A percentile compares a stretch with the other conserved stretches of the same genome.
These are phyloP conservation scores for Suhomyces anneliseae DNA, from an alignment of 1,139 yeast genomes.

Conservation along the genomic window DNA sequence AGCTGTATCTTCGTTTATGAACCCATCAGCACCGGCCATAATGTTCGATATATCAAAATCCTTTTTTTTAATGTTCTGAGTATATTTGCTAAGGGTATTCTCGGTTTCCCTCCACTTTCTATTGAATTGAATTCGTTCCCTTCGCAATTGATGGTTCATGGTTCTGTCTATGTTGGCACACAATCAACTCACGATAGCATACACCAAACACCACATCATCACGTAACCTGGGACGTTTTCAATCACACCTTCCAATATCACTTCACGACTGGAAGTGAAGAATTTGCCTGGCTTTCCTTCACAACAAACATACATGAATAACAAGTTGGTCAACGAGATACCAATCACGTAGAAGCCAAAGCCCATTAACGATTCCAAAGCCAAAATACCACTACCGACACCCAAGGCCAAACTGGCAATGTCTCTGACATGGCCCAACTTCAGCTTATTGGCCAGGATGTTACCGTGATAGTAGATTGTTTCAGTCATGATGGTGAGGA, in stretches of 20 bases:
- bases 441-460: slow-evolving; percentile 37
- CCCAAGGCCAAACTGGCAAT: slow-evolving; percentile 68
- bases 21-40: too few species aligned
- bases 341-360: slow-evolving; percentile 57
- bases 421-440: slow-evolving; percentile 58
- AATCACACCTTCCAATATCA: slow-evolving; percentile 56
- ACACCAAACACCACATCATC: slow-evolving; percentile 84
- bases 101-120: too few species aligned
- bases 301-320: slow-evolving; percentile 45
- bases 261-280: slow-evolving; percentile 50
- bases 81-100: too few species aligned
- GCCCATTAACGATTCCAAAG: slow-evolving; percentile 65
- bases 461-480: slow-evolving; percentile 15
- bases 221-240: slow-evolving; percentile 67
- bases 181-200: slow-evolving; percentile 51
- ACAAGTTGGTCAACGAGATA: slow-evolving; percentile 42
- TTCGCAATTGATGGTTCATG: too few species aligned
- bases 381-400: slow-evolving; percentile 68
- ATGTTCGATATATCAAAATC: too few species aligned
- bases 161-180: neutral
- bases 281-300: slow-evolving; percentile 44
- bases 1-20: too few species aligned
- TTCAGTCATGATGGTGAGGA: slow-evolving; percentile 8
- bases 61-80: too few species aligned
- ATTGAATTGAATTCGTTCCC: too few species aligned